phyloP scores from a whole-genome alignment of 2,329 filamentous ascomycete species.

The Pyricularia grisea region DNA sequence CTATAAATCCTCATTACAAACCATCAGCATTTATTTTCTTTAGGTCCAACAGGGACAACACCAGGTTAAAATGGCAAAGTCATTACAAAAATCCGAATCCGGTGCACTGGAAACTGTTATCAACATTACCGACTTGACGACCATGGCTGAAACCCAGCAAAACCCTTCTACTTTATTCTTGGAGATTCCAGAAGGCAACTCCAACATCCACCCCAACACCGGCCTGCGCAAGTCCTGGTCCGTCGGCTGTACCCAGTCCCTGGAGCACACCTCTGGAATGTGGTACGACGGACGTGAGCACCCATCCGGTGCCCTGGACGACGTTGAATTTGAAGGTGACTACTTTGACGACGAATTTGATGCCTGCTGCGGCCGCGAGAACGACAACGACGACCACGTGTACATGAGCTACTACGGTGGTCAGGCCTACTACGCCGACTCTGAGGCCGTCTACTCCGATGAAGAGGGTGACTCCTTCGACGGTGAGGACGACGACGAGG shows the following conservation, averaged over 20 bases:
- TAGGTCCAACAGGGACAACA: not conserved
- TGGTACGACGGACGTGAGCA: constrained; percentile 3
- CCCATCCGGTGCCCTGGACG: constrained; percentile 1
- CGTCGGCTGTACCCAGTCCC: constrained; percentile 2
- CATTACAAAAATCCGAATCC: not conserved
- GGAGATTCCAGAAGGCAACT: not conserved
- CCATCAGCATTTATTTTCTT: not conserved
- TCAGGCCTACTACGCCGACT: constrained; percentile 1
- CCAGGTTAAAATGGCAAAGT: not conserved
- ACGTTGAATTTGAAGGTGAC: not conserved
- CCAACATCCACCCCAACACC: constrained; percentile 1
- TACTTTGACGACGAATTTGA: not conserved
- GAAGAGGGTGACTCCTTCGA: not conserved
- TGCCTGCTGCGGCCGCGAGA: not conserved
- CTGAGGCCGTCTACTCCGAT: constrained; percentile 1
- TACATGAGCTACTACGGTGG: constrained; percentile 2
- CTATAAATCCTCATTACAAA: not conserved
- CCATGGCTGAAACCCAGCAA: not conserved
- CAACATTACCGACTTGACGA: not conserved
- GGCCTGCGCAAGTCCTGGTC: constrained; percentile 2
- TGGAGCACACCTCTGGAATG: constrained; percentile 4
- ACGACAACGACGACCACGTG: not conserved
- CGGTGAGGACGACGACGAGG: not conserved
- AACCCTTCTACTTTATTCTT: not conserved
- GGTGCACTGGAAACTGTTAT: not conserved